Conservation (phyloP, 352 stramenopile species). For the Blastocystis sp. region DNA sequence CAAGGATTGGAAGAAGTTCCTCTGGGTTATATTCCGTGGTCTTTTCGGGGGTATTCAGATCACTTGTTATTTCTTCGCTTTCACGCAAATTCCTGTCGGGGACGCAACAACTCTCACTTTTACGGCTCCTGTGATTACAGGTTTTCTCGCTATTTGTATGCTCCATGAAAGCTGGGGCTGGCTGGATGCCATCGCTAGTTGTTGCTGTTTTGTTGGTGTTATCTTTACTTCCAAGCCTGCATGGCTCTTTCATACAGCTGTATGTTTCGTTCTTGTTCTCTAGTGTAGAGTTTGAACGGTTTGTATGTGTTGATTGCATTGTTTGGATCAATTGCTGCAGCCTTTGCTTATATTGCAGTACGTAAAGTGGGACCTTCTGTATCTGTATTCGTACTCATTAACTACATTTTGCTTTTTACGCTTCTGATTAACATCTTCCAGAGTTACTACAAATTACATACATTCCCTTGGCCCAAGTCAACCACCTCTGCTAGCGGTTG, state of each 20-base stretch:
- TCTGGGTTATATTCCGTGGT: slow-evolving; percentile 56
- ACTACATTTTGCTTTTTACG: slow-evolving; percentile 58
- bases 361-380: slow-evolving; percentile 54
- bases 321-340: slow-evolving; percentile 37
- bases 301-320: slow-evolving; percentile 53
- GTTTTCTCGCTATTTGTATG: slow-evolving; percentile 60
- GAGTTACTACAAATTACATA: slow-evolving; percentile 40
- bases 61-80: slow-evolving; percentile 62
- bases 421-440: slow-evolving; percentile 57
- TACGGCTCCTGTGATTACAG: slow-evolving; percentile 62
- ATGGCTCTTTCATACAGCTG: slow-evolving; percentile 13
- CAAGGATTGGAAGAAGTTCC: slow-evolving; percentile 35
- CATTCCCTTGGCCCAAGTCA: slow-evolving; percentile 46
- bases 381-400: slow-evolving; percentile 52
- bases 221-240: slow-evolving; percentile 24
- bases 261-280: background rate
- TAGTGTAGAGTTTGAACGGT: background rate
- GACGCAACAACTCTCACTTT: slow-evolving; percentile 63
- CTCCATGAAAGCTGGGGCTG: slow-evolving; percentile 61
- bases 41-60: slow-evolving; percentile 62
- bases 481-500: background rate
- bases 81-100: slow-evolving; percentile 36
- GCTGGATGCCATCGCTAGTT: slow-evolving; percentile 1
- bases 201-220: slow-evolving; percentile 52
- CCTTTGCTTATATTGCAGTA: slow-evolving; percentile 57